A percentile compares a stretch with the other conserved stretches of the same genome.
phyloP scores from a whole-genome alignment of 1,284 basidiomycete species.

The Cryptococcus deneoformans region DNA sequence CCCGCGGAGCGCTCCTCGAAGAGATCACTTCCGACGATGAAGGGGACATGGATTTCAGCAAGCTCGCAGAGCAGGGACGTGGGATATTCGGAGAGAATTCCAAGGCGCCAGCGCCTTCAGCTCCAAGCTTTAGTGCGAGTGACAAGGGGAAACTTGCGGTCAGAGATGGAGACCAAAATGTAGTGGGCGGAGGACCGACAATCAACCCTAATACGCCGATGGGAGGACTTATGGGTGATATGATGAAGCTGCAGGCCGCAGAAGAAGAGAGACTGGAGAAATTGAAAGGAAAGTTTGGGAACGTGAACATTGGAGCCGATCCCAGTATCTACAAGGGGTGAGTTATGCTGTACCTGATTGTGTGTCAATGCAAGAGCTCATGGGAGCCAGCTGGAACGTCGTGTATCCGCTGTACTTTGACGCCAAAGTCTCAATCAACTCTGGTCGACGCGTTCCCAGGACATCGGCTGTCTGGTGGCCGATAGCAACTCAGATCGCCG shows the following conservation, averaged over 20 bases:
- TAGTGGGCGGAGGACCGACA: conserved; percentile 16
- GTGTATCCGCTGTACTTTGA: conserved; percentile 98
- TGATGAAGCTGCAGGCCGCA: conserved; percentile 47
- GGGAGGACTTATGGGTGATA: conserved; percentile 51
- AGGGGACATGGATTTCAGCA: conserved; percentile 49
- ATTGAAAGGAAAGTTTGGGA: conserved; percentile 43
- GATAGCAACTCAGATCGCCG: conserved; percentile 83
- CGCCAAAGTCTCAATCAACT: conserved; percentile 83
- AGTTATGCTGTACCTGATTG: conserved; percentile 10
- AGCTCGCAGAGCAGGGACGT: conserved; percentile 50
- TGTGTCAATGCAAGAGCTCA: conserved; percentile 1
- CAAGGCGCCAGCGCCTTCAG: conserved; percentile 26
- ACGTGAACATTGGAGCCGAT: conserved; percentile 33
- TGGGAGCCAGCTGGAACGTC: conserved; percentile 73
- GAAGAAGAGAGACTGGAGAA: conserved; percentile 47
- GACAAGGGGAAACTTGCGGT: conserved; percentile 37
- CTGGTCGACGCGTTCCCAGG: conserved; percentile 76
- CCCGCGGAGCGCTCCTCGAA: conserved; percentile 69
- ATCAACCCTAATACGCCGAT: conserved; percentile 47
- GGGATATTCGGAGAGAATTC: conserved; percentile 46
- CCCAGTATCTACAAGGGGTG: conserved; percentile 46
- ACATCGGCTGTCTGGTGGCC: conserved; percentile 90
- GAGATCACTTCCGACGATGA: conserved; percentile 55
- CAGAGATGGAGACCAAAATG: conserved; percentile 29
- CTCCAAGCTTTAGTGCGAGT: conserved; percentile 16